Conservation (phyloP, 2,329 filamentous ascomycete species). For the Aspergillus quadrilineatus region DNA sequence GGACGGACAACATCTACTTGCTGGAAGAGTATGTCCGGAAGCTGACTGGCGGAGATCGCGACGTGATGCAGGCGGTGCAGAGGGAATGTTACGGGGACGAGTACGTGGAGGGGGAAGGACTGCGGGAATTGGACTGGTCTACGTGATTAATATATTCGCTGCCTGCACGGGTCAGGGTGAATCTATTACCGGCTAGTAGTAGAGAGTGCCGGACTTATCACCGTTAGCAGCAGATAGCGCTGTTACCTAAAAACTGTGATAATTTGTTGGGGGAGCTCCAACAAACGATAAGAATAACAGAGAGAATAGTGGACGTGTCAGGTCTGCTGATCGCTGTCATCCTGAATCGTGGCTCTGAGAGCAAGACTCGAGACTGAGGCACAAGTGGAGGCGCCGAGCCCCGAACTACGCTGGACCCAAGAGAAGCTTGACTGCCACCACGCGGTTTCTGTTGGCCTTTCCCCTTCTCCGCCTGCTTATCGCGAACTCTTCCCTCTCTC, state of each 20-base stretch:
- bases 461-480: conserved; percentile 30
- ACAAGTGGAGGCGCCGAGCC: conserved; percentile 21
- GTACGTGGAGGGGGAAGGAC: conserved; percentile 54
- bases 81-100: conserved; percentile 54
- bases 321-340: not conserved
- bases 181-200: not conserved
- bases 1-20: conserved; percentile 48
- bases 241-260: conserved; percentile 1
- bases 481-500: conserved; percentile 21
- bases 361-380: not conserved
- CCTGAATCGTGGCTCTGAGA: not conserved
- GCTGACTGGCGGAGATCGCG: conserved; percentile 44
- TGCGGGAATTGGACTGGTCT: conserved; percentile 40
- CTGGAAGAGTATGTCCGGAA: conserved; percentile 42
- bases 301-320: not conserved
- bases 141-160: not conserved
- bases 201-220: not conserved
- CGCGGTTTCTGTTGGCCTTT: conserved; percentile 25
- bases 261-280: not conserved
- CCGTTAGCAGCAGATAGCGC: not conserved
- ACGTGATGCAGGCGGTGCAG: conserved; percentile 45
- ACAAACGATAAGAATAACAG: not conserved
- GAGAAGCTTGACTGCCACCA: conserved; percentile 36
- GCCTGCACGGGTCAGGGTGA: conserved; percentile 5
- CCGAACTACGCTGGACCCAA: conserved; percentile 23